These are phyloP conservation scores for Tagetes erecta DNA, from an alignment of 129 eudicot species.

Conservation along the genomic window DNA sequence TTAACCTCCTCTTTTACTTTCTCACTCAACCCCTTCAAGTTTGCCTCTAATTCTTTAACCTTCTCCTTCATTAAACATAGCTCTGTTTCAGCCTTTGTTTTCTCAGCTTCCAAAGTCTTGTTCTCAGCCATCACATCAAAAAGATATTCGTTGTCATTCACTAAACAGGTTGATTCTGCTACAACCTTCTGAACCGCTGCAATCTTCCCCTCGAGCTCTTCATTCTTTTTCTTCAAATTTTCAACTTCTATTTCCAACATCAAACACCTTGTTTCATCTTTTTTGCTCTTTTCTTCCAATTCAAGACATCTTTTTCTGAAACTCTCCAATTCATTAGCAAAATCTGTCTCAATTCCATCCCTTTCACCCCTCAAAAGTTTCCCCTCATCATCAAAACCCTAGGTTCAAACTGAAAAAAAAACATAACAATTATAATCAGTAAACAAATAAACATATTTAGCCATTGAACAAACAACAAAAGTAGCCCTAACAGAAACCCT, in stretches of 20 bases:
- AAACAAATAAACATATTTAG: not conserved
- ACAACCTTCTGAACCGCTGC: constrained; percentile 5
- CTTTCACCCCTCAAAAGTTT: constrained; percentile 7
- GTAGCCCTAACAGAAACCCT: constrained; percentile 19
- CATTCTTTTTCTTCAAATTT: constrained; percentile 42
- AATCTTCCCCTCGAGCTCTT: constrained; percentile 39
- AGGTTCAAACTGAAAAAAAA: not conserved
- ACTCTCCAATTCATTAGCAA: constrained; percentile 28
- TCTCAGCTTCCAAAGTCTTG: constrained; percentile 62
- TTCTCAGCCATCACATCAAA: constrained; percentile 48
- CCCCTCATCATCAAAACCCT: constrained; percentile 10
- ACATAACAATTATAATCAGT: too few species aligned
- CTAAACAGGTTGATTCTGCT: constrained; percentile 25
- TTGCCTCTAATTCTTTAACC: constrained; percentile 35
- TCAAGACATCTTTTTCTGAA: constrained; percentile 31
- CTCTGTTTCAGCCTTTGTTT: constrained; percentile 48
- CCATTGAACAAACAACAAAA: constrained; percentile 3
- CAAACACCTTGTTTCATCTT: constrained; percentile 34
- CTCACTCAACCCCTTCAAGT: constrained; percentile 3
- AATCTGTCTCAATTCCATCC: constrained; percentile 21
- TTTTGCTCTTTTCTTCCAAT: constrained; percentile 35
- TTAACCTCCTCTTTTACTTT: not conserved
- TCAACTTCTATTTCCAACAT: constrained; percentile 41
- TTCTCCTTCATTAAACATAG: constrained; percentile 43
- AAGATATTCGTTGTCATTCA: constrained; percentile 29